phyloP scores from a whole-genome alignment of 1,284 basidiomycete species.

The Austroboletus niveus region DNA sequence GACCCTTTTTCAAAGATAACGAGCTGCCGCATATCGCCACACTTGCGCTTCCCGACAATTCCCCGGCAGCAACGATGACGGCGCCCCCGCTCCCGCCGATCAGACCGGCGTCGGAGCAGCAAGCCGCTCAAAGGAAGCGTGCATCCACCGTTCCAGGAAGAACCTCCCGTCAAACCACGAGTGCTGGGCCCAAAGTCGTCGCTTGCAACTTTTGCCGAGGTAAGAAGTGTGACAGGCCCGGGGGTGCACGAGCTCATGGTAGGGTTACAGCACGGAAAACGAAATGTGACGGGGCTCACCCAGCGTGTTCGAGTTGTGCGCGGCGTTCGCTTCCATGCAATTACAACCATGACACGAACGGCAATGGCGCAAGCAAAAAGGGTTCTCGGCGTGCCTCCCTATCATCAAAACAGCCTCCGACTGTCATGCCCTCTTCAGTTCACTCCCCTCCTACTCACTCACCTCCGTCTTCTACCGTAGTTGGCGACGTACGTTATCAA shows the following conservation, averaged over 20 bases:
- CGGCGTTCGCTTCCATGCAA: constrained; percentile 70
- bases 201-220: constrained; percentile 83
- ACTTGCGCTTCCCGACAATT: constrained; percentile 52
- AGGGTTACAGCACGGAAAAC: constrained; percentile 68
- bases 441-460: constrained; percentile 51
- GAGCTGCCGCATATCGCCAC: constrained; percentile 72
- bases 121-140: constrained; percentile 60
- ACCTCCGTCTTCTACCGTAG: constrained; percentile 41
- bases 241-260: background rate
- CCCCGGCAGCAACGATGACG: constrained; percentile 55
- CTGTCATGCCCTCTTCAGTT: constrained; percentile 41
- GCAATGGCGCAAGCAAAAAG: constrained; percentile 46
- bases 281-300: constrained; percentile 77
- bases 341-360: constrained; percentile 65
- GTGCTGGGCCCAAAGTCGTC: constrained; percentile 76
- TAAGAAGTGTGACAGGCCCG: constrained; percentile 30
- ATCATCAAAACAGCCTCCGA: constrained; percentile 39
- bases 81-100: constrained; percentile 59
- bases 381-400: constrained; percentile 47
- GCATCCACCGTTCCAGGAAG: constrained; percentile 68
- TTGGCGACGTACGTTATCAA: constrained; percentile 33
- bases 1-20: constrained; percentile 51
- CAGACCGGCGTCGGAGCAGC: constrained; percentile 58
- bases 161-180: constrained; percentile 53
- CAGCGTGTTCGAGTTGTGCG: constrained; percentile 74